These are phyloP conservation scores for Sclerotinia nivalis DNA, from an alignment of 2,329 filamentous ascomycete species.

Conservation along the genomic window DNA sequence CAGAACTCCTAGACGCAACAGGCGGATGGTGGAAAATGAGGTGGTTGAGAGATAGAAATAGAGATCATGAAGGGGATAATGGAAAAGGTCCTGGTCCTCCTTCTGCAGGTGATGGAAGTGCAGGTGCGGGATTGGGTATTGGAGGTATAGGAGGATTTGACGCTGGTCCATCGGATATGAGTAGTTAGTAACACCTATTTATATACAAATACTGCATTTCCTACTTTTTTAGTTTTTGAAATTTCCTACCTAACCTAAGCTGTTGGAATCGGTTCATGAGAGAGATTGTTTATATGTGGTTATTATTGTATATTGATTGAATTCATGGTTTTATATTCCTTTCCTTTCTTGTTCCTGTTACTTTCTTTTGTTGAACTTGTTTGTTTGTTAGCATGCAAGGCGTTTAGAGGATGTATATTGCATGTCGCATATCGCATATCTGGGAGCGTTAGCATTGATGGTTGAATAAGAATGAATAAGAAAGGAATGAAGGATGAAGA, in stretches of 20 bases:
- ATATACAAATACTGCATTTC: conserved; percentile 2
- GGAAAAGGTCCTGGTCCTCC: conserved; percentile 30
- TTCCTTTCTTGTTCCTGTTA: background rate
- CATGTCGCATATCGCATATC: background rate
- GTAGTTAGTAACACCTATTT: conserved; percentile 7
- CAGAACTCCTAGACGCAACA: conserved; percentile 50
- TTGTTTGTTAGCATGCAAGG: background rate
- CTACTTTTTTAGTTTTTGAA: background rate
- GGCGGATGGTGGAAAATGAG: conserved; percentile 55
- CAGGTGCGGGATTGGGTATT: background rate
- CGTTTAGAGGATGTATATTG: background rate
- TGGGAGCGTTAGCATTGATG: background rate
- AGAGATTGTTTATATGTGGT: background rate
- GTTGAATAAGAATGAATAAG: background rate
- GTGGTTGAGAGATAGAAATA: conserved; percentile 50
- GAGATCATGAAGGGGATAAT: conserved; percentile 14
- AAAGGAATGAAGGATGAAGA: background rate
- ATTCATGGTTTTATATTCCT: background rate
- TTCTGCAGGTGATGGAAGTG: conserved; percentile 2
- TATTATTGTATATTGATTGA: background rate
- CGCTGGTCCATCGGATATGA: background rate
- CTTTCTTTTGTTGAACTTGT: background rate
- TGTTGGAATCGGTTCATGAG: background rate
- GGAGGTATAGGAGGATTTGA: background rate
- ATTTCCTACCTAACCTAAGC: background rate